These are phyloP conservation scores for Pistacia atlantica DNA, from an alignment of 345 rosid species.

Conservation along the genomic window DNA sequence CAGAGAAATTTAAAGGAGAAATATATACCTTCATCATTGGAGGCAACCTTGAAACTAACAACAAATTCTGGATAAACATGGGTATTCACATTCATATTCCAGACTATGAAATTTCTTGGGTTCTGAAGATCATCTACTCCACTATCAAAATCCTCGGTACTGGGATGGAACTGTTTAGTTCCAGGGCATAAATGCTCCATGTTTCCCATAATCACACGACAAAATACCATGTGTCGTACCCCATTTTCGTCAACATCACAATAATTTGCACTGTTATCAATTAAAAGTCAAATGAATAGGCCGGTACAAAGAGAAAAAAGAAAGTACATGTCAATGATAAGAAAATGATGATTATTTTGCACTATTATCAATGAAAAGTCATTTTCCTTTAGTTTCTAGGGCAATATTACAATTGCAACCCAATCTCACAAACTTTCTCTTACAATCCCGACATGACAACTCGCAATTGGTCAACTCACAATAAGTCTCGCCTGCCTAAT, in stretches of 20 bases:
- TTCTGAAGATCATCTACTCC: slow-evolving; percentile 78
- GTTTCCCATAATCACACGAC: slow-evolving; percentile 90
- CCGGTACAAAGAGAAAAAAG: slow-evolving; percentile 1
- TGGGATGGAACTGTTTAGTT: slow-evolving; percentile 59
- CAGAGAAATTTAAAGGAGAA: slow-evolving; percentile 20
- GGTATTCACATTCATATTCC: slow-evolving; percentile 87
- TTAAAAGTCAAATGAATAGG: slow-evolving; percentile 17
- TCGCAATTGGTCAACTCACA: no score
- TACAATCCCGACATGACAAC: no score
- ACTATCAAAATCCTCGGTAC: slow-evolving; percentile 68
- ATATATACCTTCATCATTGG: slow-evolving; percentile 69
- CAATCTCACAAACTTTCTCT: no score
- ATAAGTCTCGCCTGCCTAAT: no score
- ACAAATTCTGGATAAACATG: slow-evolving; percentile 86
- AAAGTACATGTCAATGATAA: slow-evolving; percentile 9
- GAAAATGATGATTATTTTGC: neutral
- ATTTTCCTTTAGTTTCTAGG: neutral
- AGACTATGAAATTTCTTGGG: slow-evolving; percentile 62
- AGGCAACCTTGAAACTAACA: slow-evolving; percentile 81
- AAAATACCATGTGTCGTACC: slow-evolving; percentile 59
- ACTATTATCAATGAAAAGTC: neutral
- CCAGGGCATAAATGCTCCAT: slow-evolving; percentile 72
- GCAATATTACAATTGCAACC: no score
- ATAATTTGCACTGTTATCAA: slow-evolving; percentile 64
- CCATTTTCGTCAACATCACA: slow-evolving; percentile 95